Base-by-base conservation (phyloP, 2,329 filamentous ascomycete genomes). In the Sporothrix brunneoviolacea region DNA sequence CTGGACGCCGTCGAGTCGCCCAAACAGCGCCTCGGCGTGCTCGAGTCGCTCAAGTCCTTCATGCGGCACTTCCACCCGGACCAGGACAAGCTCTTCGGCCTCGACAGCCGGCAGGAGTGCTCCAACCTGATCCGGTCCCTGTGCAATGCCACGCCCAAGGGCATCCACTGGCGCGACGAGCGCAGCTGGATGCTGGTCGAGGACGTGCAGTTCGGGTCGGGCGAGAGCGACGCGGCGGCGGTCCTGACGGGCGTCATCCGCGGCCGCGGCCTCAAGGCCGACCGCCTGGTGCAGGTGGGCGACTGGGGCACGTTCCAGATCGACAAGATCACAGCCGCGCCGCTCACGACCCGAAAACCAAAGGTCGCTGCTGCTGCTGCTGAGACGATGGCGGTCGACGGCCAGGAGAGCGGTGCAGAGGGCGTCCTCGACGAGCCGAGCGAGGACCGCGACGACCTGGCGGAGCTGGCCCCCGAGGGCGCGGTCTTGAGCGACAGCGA, bases 241-340 rank as follows among this genome's bases (percentile, higher is more conserved):
- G 71, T 91, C 8, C 64, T 98, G 37, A 94, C 88, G 0, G 93
- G 93, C 58, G 80, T 93, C 4, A 82, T 97, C 24, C 79, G 93
- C 62, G 93, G 93, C 30, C 88, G 83, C 62, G 85, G 86, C 8
- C 67, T 98, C 47, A 97, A 96, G 65, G 86, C 89, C 4, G 90
- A 98, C 65, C 82, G 93, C 52, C 72, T 98, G 36, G 79, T 96
- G 6, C 91, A 97, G 62, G 75, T 98, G 45, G 91, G 91, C 36
- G 91, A 95, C 55, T 96, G 89, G 87, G 93, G 93, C 30, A 83
- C 90, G 50, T 96, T 91, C 64, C 89, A 96, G 68, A 84, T 98
- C 47, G 86, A 90, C 47, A 91, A 88, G 64, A 94, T 98, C 57
- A 83, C 83, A 18, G 82, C 86, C 22, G 87, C 89, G 10, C 86